These are phyloP conservation scores for Verticillium alfalfae DNA, from an alignment of 2,329 filamentous ascomycete species.

Conservation along the genomic window DNA sequence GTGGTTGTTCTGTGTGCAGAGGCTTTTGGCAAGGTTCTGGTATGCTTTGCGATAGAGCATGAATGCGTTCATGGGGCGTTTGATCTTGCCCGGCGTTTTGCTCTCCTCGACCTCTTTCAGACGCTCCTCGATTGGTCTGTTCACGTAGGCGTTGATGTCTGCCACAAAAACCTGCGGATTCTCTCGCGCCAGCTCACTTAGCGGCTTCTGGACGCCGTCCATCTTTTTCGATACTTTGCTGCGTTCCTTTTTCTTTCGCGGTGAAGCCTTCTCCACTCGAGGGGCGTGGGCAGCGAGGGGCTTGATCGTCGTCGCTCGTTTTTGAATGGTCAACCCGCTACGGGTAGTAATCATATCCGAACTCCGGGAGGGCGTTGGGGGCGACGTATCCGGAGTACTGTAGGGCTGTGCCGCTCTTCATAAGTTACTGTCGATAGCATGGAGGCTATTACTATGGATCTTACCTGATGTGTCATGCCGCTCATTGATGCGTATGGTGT, in stretches of 20 bases:
- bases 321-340: conserved; percentile 25
- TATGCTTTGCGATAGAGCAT: conserved; percentile 96
- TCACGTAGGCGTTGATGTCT: conserved; percentile 78
- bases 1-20: conserved; percentile 83
- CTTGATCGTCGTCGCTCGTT: conserved; percentile 13
- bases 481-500: conserved; percentile 8
- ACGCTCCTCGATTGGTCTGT: conserved; percentile 62
- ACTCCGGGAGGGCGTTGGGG: conserved; percentile 34
- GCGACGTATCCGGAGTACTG: conserved; percentile 47
- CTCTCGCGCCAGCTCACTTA: conserved; percentile 66
- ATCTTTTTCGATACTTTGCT: conserved; percentile 36
- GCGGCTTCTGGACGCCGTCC: conserved; percentile 56
- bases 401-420: conserved; percentile 27
- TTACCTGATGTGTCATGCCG: conserved; percentile 10
- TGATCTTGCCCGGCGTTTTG: conserved; percentile 69
- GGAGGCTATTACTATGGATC: not conserved
- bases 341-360: conserved; percentile 30
- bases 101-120: conserved; percentile 62
- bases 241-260: conserved; percentile 32
- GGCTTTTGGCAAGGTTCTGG: conserved; percentile 77
- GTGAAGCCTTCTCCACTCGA: conserved; percentile 24
- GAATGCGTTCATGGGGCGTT: conserved; percentile 95
- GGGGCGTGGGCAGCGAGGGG: conserved; percentile 20
- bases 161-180: conserved; percentile 57
- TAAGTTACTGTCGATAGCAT: not conserved